A percentile compares a stretch with the other conserved stretches of the same genome.
Evolutionary conservation across 2,329 filamentous ascomycete species (phyloP).

Genomic region (Pleoardoris graminearum): DNA sequence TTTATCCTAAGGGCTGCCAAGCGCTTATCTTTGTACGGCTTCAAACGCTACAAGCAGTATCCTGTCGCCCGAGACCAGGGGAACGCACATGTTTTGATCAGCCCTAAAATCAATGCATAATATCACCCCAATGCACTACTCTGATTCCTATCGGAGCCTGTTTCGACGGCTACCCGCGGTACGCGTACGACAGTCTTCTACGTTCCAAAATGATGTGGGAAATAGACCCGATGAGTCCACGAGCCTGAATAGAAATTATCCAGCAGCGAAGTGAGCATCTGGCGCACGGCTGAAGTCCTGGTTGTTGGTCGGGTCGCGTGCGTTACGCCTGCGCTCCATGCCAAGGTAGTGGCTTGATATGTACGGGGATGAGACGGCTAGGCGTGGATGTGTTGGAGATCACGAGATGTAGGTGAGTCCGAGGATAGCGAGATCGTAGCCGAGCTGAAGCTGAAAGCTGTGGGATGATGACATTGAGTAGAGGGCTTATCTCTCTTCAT

Average conservation of each 20-base stretch:
- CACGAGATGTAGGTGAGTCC: too few relatives aligned
- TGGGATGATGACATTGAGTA: too few relatives aligned
- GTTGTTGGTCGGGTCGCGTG: not conserved
- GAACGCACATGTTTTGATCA: not conserved
- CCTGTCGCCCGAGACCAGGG: conserved; percentile 2
- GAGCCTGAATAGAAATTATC: too few relatives aligned
- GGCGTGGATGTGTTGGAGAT: not conserved
- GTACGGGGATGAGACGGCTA: not conserved
- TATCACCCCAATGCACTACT: not conserved
- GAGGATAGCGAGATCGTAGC: not conserved
- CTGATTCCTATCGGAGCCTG: not conserved
- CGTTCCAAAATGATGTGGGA: too few relatives aligned
- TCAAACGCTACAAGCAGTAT: not conserved
- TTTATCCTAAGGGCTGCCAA: too few relatives aligned
- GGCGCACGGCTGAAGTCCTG: not conserved
- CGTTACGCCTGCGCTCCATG: conserved; percentile 2
- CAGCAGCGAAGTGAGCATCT: too few relatives aligned
- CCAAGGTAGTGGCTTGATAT: conserved; percentile 13
- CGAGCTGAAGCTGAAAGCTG: not conserved
- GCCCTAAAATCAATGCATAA: not conserved
- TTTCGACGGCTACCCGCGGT: not conserved
- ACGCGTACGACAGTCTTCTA: not conserved
- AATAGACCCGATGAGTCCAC: too few relatives aligned
- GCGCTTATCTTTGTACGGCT: conserved; percentile 23
- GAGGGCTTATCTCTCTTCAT: too few relatives aligned